Evolutionary conservation across 257 asterid species (phyloP).

Genomic region (Solanum megistacrolobum): DNA sequence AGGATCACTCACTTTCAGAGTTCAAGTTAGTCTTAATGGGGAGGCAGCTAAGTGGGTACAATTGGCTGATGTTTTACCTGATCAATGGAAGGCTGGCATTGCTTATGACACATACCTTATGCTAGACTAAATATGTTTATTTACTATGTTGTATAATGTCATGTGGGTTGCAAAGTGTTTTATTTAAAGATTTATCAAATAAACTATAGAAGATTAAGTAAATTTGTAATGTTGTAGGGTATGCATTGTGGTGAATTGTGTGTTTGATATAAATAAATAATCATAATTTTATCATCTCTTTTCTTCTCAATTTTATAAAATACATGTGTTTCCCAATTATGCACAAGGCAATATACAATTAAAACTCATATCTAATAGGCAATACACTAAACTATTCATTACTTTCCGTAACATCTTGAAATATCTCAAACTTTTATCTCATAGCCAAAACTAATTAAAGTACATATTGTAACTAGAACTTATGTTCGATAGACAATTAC

Average conservation of each 20-base stretch:
- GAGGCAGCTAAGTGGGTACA: slow-evolving; percentile 35
- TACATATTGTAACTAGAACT: too few species aligned
- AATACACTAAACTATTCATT: background rate
- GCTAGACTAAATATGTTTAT: slow-evolving; percentile 11
- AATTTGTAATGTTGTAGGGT: background rate
- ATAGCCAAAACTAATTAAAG: too few species aligned
- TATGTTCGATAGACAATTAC: too few species aligned
- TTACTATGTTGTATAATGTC: background rate
- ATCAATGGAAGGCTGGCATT: slow-evolving; percentile 60
- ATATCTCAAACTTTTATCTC: too few species aligned
- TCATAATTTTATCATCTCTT: background rate
- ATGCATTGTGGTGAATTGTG: background rate
- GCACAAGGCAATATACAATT: background rate
- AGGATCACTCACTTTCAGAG: slow-evolving; percentile 34
- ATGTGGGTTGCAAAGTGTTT: background rate
- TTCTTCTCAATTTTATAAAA: background rate
- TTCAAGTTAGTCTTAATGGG: slow-evolving; percentile 19
- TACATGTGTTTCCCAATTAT: background rate
- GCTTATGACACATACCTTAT: slow-evolving; percentile 52
- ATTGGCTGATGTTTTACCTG: slow-evolving; percentile 26
- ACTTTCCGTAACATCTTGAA: too few species aligned
- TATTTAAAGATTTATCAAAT: background rate
- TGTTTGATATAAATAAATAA: background rate
- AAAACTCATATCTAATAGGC: background rate
- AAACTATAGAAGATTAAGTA: background rate